These are phyloP conservation scores for Leonotis leonurus DNA, from an alignment of 257 asterid genomes.

Conservation along the genomic window DNA sequence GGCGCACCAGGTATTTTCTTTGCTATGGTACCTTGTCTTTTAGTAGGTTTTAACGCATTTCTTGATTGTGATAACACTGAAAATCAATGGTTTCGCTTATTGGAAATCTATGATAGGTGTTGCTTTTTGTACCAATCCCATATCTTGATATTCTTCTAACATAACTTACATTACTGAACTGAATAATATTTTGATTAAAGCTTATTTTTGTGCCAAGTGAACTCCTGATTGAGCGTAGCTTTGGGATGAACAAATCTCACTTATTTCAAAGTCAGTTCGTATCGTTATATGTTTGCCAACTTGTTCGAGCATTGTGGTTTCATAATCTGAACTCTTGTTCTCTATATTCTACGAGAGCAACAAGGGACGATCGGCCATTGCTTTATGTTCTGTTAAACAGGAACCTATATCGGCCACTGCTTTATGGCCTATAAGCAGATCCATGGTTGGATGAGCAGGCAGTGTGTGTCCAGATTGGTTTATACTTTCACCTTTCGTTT, in stretches of 20 bases:
- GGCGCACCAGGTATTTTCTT: constrained; percentile 72
- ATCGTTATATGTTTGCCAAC: not conserved
- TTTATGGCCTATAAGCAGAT: not conserved
- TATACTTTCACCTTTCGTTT: not conserved
- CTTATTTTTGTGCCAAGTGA: not conserved
- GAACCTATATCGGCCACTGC: not conserved
- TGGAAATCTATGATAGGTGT: not conserved
- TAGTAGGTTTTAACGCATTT: not conserved
- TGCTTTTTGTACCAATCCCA: not conserved
- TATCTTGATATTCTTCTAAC: not conserved
- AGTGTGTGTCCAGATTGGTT: not conserved
- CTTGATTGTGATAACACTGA: not conserved
- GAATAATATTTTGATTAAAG: not conserved
- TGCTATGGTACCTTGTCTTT: not conserved
- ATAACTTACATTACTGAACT: not conserved
- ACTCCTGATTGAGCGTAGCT: not conserved
- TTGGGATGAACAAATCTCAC: not conserved
- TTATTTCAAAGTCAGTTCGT: too few species aligned
- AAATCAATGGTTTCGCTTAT: not conserved
- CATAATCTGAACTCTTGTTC: not conserved
- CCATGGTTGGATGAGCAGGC: not conserved
- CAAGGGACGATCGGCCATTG: not conserved
- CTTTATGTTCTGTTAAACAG: not conserved
- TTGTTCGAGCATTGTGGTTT: not conserved
- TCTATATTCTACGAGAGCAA: not conserved